A percentile compares a stretch with the other conserved stretches of the same genome.
Conservation (phyloP, 1,284 basidiomycete genomes). For the Singerocomus inundabilis region DNA sequence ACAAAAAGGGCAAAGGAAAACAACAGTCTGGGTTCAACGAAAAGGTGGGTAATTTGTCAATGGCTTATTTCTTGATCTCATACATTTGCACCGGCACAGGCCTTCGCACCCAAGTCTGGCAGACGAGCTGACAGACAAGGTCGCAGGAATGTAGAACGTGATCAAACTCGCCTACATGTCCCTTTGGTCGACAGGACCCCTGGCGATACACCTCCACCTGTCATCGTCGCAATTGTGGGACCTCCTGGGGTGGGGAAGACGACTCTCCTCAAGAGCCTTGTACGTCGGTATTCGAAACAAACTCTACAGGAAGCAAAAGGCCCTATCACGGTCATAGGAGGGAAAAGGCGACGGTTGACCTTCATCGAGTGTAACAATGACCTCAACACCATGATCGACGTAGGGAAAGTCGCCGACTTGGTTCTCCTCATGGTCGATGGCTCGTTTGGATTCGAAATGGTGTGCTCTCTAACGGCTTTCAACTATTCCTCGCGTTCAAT, state of each 20-base stretch:
- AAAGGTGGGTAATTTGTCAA: constrained; percentile 57
- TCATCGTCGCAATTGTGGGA: constrained; percentile 96
- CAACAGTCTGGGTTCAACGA: constrained; percentile 83
- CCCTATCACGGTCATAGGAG: constrained; percentile 92
- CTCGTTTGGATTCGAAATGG: constrained; percentile 99
- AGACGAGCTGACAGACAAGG: constrained; percentile 86
- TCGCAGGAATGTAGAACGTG: constrained; percentile 87
- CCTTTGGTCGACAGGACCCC: constrained; percentile 95
- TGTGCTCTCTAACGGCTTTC: constrained; percentile 34
- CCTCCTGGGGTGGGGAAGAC: constrained; percentile 98
- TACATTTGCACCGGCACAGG: constrained; percentile 45
- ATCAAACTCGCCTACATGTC: constrained; percentile 94
- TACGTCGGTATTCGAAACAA: constrained; percentile 93
- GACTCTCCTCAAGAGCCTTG: constrained; percentile 89
- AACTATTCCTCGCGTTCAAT: background rate
- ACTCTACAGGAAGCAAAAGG: constrained; percentile 89
- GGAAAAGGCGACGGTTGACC: constrained; percentile 90
- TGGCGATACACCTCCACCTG: constrained; percentile 88
- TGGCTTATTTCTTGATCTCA: background rate
- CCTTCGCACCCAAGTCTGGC: constrained; percentile 92
- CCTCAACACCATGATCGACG: constrained; percentile 97
- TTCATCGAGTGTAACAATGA: constrained; percentile 99
- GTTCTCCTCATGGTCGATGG: constrained; percentile 98
- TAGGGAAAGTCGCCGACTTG: constrained; percentile 95
- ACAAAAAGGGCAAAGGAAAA: constrained; percentile 77